phyloP scores from a whole-genome alignment of 2,329 filamentous ascomycete genomes.

The Mollisiaceae sp. region DNA sequence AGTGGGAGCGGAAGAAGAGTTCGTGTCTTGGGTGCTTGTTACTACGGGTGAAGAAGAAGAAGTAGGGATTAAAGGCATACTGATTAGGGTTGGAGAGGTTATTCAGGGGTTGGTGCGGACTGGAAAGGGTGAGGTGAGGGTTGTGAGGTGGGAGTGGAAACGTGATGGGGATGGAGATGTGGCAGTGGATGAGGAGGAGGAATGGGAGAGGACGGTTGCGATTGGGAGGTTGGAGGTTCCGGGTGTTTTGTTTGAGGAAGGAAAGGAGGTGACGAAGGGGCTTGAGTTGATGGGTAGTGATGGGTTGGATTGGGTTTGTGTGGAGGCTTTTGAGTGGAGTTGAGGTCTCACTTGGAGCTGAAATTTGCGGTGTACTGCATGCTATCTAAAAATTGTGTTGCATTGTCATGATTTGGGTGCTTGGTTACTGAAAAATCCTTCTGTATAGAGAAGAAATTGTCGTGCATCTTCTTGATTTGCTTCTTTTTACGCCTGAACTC shows the following conservation, averaged over 20 bases:
- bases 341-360: background rate
- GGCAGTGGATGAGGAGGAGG: background rate
- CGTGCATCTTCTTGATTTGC: too few relatives aligned
- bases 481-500: too few relatives aligned
- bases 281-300: slow-evolving; percentile 1
- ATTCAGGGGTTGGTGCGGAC: slow-evolving; percentile 33
- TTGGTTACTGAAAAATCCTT: too few relatives aligned
- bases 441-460: too few relatives aligned
- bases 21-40: slow-evolving; percentile 30
- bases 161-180: background rate
- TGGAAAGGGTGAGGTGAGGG: slow-evolving; percentile 21
- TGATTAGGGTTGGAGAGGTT: slow-evolving; percentile 32
- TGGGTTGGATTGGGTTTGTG: slow-evolving; percentile 9
- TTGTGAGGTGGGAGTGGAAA: slow-evolving; percentile 31
- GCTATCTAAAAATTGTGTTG: background rate
- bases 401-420: too few relatives aligned
- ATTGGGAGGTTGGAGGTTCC: slow-evolving; percentile 4
- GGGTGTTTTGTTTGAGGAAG: slow-evolving; percentile 6
- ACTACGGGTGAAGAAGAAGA: slow-evolving; percentile 10
- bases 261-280: background rate
- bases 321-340: slow-evolving; percentile 7
- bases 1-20: slow-evolving; percentile 22
- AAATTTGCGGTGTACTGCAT: background rate
- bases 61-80: slow-evolving; percentile 25
- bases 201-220: slow-evolving; percentile 15